Evolutionary conservation across 345 rosid species (phyloP), one percentile per base, ranked within the genome.

Genomic region (Murraya koenigii): DNA sequence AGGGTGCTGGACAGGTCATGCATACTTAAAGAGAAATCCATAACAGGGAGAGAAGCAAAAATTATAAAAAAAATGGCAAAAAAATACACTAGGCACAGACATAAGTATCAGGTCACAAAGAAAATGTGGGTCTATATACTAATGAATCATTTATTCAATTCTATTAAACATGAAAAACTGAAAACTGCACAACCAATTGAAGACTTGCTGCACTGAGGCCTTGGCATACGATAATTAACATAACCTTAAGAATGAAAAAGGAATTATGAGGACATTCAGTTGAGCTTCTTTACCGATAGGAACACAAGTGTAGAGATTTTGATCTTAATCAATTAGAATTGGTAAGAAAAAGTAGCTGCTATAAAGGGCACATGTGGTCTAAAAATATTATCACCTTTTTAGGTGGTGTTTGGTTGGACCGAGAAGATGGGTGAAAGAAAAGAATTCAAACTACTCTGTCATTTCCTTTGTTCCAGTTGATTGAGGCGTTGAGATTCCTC

Each of bases 1-100:
- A 20, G 6, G 11, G 26, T 65, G 32, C 64, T 3, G 47, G 69
- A 65, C 4, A 7, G 66, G 44, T 35, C 44, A 65, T 33, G 26
- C 69, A 8, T 23, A 65, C 36, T 72, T 71, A 74, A 79, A 59
- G 23, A 72, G 20, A 32, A 28, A 61, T 28, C 15, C 66, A 26
- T 13, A 58, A 70, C 9, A 73, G 19, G 22, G 44, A 47, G 19
- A 81, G 32, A 72, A 66, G 14, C 13, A 22, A 32, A 26, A 60
- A n/a, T 10, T 35, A 61, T 35, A 35, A 64, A 75, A 75, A 55
- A 63, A n/a, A 75, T 15, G 36, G 59, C 28, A 36, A 36, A 4
- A 10, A 38, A 67, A n/a, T 13, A 14, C 5, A 5, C 56, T 47
- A 22, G 8, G 59, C 4, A 39, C 73, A 69, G 36, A 69, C 47